Evolutionary conservation across 1,284 basidiomycete species (phyloP), one percentile per base, ranked within the genome.

Genomic region (Trametes hirsuta): DNA sequence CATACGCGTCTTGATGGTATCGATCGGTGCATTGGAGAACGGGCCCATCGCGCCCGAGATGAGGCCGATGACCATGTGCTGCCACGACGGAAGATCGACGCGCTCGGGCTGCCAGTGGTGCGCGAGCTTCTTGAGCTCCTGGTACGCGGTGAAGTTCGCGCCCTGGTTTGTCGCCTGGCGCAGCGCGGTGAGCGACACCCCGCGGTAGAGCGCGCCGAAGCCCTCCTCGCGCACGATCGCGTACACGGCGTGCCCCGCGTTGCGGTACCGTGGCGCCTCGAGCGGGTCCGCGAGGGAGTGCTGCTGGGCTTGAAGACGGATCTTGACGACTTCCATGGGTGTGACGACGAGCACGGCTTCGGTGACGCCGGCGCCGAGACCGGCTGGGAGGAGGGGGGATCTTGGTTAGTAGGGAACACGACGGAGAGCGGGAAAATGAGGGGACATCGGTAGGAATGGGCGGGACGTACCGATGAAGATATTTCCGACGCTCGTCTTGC

Each of bases 311-410:
- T 99, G 97, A 68, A 99, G 80, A 56, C 97, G 88, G 73, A 99
- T 99, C 82, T 99, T 99, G 73, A 99, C 94, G 45, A 99, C 97
- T 74, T 99, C 97, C 97, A 99, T 99, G 0, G 97, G 97, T 59
- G 94, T 97, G 11, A 99, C 97, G 41, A 99, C 95, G 10, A 88
- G 82, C 15, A 99, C 88, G 6, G 97, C 97, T 77, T 97, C 97
- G 1, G 95, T 95, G 15, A 91, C 92, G 55, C 97, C 97, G 11
- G 97, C 97, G 54, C 91, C 94, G 30, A 99, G 82, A 72, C 97
- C 97, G 68, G 68, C 69, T 72, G 48, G 8, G 36, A 11, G 4
- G 34, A 24, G 15, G 14, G 37, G 2, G 40, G 6, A 18, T 24
- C 6, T 42, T 22, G n/a, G 22, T 10, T 21, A 47, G 15, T 14